Evolutionary conservation across 2,329 filamentous ascomycete genomes (phyloP).

Genomic region (Helminthosporium solani): DNA sequence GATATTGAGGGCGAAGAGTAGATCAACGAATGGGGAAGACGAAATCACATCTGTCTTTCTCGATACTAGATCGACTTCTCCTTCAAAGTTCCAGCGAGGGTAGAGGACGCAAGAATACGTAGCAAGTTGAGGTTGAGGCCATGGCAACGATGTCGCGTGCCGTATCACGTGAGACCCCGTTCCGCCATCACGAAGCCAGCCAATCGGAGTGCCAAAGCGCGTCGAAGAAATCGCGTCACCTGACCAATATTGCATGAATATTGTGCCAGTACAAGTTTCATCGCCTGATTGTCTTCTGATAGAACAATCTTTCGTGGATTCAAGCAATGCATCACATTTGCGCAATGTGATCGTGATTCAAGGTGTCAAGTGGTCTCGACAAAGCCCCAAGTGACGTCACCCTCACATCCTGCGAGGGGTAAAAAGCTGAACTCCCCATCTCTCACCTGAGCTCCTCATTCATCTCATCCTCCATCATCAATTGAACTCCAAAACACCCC

Average conservation of each 20-base stretch:
- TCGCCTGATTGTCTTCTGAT: background rate
- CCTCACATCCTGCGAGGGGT: background rate
- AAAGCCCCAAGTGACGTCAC: background rate
- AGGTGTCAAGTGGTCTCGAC: background rate
- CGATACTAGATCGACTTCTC: too few species aligned
- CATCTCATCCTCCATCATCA: background rate
- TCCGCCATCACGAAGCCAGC: background rate
- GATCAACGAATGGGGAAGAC: too few species aligned
- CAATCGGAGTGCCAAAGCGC: background rate
- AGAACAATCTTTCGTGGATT: background rate
- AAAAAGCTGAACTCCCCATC: constrained; percentile 1
- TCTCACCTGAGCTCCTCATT: background rate
- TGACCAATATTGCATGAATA: background rate
- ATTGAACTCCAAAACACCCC: background rate
- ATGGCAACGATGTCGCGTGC: too few species aligned
- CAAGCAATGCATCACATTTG: background rate
- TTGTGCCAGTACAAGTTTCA: too few species aligned
- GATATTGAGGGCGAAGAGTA: too few species aligned
- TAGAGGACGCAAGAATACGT: too few species aligned
- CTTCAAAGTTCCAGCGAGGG: too few species aligned
- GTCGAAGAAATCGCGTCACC: background rate
- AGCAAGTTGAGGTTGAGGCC: too few species aligned
- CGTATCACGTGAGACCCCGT: too few species aligned
- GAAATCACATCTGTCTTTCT: too few species aligned
- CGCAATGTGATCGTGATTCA: background rate